Percentiles rank a stretch among this genome's conserved stretches.
Evolutionary conservation across 192 early-diverging fungal genomes (phyloP).

Genomic region (Coemansia sp.): DNA sequence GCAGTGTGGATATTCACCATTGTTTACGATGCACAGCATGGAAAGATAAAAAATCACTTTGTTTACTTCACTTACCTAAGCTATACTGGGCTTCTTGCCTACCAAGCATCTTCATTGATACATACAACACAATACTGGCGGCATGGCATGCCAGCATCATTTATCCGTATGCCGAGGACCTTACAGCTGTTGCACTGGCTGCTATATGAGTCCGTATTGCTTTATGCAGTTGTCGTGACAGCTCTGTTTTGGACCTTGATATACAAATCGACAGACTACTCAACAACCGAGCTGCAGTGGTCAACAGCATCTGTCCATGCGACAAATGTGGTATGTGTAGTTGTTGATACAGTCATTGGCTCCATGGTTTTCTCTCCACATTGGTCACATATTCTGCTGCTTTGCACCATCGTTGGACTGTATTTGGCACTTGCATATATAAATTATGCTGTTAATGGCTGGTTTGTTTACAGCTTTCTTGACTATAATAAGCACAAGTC

Average conservation of each 20-base stretch:
- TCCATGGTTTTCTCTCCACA: conserved; percentile 37
- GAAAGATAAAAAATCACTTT: conserved; percentile 26
- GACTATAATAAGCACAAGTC: conserved; percentile 30
- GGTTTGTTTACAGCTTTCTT: conserved; percentile 45
- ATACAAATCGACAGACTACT: conserved; percentile 20
- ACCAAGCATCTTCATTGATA: conserved; percentile 22
- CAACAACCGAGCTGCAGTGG: conserved; percentile 18
- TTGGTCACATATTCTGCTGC: conserved; percentile 35
- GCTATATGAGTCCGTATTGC: conserved; percentile 34
- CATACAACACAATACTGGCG: conserved; percentile 25
- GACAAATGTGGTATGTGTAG: conserved; percentile 19
- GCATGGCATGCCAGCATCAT: conserved; percentile 3
- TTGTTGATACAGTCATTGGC: conserved; percentile 27
- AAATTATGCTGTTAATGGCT: conserved; percentile 37
- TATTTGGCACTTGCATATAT: conserved; percentile 40
- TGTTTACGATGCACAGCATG: conserved; percentile 18
- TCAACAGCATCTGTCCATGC: conserved; percentile 42
- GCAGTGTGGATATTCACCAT: conserved; percentile 35
- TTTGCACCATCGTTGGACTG: conserved; percentile 17
- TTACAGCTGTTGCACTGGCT: conserved; percentile 53
- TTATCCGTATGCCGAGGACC: conserved; percentile 19
- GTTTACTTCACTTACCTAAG: conserved; percentile 48
- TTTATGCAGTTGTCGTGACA: conserved; percentile 36
- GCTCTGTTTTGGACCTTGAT: conserved; percentile 38
- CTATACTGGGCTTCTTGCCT: conserved; percentile 42